phyloP scores from a whole-genome alignment of 1,284 basidiomycete genomes.

The Anthracocystis panici-leucophaei region DNA sequence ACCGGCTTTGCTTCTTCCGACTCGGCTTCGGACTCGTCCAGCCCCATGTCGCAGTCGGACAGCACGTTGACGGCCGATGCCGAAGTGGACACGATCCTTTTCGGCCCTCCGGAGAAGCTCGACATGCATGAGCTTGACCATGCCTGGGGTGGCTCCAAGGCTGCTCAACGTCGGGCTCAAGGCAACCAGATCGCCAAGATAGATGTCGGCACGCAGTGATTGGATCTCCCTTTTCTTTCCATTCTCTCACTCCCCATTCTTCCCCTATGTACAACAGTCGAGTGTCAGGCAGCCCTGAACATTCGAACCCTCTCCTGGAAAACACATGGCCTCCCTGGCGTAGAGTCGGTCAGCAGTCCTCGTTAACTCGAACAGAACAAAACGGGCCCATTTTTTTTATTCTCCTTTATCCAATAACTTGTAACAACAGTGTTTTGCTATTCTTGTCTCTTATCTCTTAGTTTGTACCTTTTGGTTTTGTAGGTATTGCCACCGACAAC shows the following conservation, averaged over 20 bases:
- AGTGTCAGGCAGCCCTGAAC: constrained; percentile 35
- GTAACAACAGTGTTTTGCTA: constrained; percentile 30
- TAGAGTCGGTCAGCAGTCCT: background rate
- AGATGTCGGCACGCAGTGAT: constrained; percentile 18
- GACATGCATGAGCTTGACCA: constrained; percentile 49
- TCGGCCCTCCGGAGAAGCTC: constrained; percentile 49
- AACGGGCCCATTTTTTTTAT: constrained; percentile 5
- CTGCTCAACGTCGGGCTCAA: constrained; percentile 28
- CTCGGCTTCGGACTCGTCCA: constrained; percentile 39
- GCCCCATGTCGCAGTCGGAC: constrained; percentile 30
- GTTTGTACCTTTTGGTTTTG: constrained; percentile 6
- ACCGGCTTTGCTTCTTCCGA: constrained; percentile 37
- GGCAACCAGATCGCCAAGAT: constrained; percentile 13
- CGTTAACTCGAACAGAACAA: constrained; percentile 6
- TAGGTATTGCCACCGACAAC: constrained; percentile 12
- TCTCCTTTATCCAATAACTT: constrained; percentile 8
- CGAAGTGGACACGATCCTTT: constrained; percentile 48
- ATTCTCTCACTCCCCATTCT: too few species aligned
- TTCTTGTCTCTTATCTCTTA: constrained; percentile 9
- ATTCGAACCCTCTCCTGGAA: constrained; percentile 6
- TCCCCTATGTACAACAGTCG: constrained; percentile 28
- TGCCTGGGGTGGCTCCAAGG: constrained; percentile 41
- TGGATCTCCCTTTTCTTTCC: background rate
- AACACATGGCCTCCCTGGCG: constrained; percentile 1
- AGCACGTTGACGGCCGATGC: constrained; percentile 27